Evolutionary conservation across 2,329 filamentous ascomycete species (phyloP).

Genomic region (Colletotrichum sublineola): DNA sequence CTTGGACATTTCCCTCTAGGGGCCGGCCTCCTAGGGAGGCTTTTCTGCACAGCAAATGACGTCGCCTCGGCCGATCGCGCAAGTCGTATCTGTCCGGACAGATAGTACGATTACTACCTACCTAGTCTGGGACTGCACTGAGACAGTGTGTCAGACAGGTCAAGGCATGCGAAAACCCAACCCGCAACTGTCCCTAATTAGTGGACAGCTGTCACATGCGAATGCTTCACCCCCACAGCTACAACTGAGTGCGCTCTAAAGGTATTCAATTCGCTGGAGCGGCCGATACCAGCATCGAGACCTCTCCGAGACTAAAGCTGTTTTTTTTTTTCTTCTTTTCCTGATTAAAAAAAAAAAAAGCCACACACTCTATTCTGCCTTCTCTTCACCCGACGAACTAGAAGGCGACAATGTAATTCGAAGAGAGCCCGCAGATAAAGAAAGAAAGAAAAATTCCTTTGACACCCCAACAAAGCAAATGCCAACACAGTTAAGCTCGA

Average conservation of each 20-base stretch:
- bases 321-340: conserved; percentile 9
- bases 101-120: neutral
- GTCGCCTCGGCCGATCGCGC: conserved; percentile 20
- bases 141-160: conserved; percentile 31
- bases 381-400: conserved; percentile 30
- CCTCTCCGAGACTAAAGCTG: conserved; percentile 37
- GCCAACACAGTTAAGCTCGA: conserved; percentile 30
- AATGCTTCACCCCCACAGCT: neutral
- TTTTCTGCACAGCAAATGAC: conserved; percentile 18
- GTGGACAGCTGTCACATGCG: conserved; percentile 15
- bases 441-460: conserved; percentile 21
- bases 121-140: conserved; percentile 5
- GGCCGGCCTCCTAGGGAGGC: no score
- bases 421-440: conserved; percentile 34
- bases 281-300: conserved; percentile 40
- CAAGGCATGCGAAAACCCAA: conserved; percentile 21
- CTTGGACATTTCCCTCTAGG: no score
- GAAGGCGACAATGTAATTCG: conserved; percentile 33
- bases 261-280: conserved; percentile 42
- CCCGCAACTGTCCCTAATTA: neutral
- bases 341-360: conserved; percentile 10
- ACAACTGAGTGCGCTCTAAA: conserved; percentile 21
- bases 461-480: conserved; percentile 37
- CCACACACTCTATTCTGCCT: conserved; percentile 35
- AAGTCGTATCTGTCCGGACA: neutral